Conservation (phyloP, 176 grass and related monocot genomes). For the Lolium perenne region DNA sequence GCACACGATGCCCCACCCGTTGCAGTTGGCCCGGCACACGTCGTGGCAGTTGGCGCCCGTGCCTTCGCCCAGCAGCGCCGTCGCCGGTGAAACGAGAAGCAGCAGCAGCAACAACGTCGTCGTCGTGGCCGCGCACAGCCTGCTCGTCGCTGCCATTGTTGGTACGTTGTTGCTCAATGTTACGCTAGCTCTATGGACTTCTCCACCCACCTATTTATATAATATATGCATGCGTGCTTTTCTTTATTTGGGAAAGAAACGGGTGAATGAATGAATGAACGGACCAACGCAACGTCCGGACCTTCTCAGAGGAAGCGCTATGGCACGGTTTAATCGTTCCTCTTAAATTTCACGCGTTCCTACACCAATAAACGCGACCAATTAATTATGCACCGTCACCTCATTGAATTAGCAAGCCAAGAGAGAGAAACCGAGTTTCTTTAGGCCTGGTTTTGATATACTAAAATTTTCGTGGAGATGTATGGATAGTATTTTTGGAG, state of each 20-base stretch:
- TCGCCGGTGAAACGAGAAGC: background rate
- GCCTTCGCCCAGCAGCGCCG: background rate
- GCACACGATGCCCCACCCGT: constrained; percentile 30
- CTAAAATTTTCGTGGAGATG: too few species aligned
- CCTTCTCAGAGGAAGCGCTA: too few species aligned
- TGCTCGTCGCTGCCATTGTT: background rate
- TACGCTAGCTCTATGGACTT: background rate
- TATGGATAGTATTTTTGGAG: too few species aligned
- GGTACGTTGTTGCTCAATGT: too few species aligned
- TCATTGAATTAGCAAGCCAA: too few species aligned
- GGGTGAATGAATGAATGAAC: background rate
- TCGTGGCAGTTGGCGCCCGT: background rate
- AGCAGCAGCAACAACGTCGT: background rate
- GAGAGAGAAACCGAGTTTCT: too few species aligned
- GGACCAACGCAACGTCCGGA: background rate
- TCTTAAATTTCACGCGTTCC: too few species aligned
- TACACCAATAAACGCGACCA: too few species aligned
- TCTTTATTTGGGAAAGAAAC: background rate
- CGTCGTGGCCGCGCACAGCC: background rate
- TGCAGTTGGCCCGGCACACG: constrained; percentile 30
- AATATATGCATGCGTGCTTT: background rate
- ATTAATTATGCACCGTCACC: too few species aligned
- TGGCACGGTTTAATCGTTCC: too few species aligned
- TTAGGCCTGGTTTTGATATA: too few species aligned
- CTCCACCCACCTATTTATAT: background rate